These are phyloP conservation scores for Galerina marginata DNA, from an alignment of 768 basidiomycete genomes.

Conservation along the genomic window DNA sequence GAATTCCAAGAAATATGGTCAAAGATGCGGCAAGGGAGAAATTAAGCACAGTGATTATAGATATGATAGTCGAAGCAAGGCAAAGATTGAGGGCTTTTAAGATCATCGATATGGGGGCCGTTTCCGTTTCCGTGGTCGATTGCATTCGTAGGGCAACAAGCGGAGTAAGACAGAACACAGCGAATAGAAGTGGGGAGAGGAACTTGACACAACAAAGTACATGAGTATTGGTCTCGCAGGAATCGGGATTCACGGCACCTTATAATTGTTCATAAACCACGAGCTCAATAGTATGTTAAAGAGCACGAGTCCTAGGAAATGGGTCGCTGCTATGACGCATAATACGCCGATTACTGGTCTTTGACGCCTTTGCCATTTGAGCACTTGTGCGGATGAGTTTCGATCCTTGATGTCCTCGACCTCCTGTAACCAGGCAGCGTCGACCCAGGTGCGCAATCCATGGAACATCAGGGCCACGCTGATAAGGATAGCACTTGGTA, in stretches of 20 bases:
- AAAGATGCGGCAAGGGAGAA: conserved; percentile 86
- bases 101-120: conserved; percentile 49
- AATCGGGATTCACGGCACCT: conserved; percentile 38
- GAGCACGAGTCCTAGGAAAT: conserved; percentile 55
- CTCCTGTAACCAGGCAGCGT: conserved; percentile 58
- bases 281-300: conserved; percentile 54
- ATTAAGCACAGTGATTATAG: conserved; percentile 85
- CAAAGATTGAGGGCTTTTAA: conserved; percentile 82
- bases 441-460: conserved; percentile 77
- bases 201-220: conserved; percentile 18
- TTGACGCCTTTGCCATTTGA: conserved; percentile 49
- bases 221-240: not conserved
- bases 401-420: conserved; percentile 17
- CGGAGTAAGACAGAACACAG: conserved; percentile 36
- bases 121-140: conserved; percentile 27
- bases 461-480: conserved; percentile 86
- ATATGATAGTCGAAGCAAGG: conserved; percentile 84
- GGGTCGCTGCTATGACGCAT: conserved; percentile 59
- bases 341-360: conserved; percentile 62
- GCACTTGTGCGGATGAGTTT: conserved; percentile 10
- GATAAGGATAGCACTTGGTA: conserved; percentile 86
- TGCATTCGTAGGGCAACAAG: conserved; percentile 35
- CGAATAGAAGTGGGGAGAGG: conserved; percentile 32
- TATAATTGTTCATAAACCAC: conserved; percentile 45
- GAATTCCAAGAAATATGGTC: conserved; percentile 66